These are phyloP conservation scores for Neoarthrinium moseri DNA, from an alignment of 2,329 filamentous ascomycete species.

Conservation along the genomic window DNA sequence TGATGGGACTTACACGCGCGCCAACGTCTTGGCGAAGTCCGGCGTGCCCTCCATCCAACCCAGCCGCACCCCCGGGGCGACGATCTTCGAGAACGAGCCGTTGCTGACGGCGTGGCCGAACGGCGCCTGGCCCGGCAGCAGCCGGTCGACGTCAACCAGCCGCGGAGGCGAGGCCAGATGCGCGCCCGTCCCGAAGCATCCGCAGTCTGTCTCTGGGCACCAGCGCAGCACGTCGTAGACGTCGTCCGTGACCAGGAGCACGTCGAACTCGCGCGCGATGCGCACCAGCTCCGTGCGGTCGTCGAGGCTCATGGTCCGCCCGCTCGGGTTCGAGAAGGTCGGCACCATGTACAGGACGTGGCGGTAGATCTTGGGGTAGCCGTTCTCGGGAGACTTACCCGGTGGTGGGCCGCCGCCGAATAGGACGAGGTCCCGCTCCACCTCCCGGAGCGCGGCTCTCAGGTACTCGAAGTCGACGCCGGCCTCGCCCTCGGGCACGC, in stretches of 20 bases:
- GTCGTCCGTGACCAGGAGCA: slow-evolving; percentile 7
- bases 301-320: slow-evolving; percentile 73
- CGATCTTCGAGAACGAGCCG: slow-evolving; percentile 66
- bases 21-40: not conserved
- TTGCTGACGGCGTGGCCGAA: slow-evolving; percentile 67
- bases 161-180: slow-evolving; percentile 38
- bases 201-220: not conserved
- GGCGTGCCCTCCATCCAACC: slow-evolving; percentile 44
- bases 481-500: slow-evolving; percentile 1
- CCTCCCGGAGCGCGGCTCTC: not conserved
- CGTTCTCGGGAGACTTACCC: slow-evolving; percentile 38
- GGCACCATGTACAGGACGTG: slow-evolving; percentile 88
- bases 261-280: slow-evolving; percentile 72
- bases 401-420: no score
- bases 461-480: slow-evolving; percentile 3
- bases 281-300: slow-evolving; percentile 67
- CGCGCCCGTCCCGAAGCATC: not conserved
- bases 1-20: not conserved
- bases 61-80: slow-evolving; percentile 42
- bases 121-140: slow-evolving; percentile 42
- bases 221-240: slow-evolving; percentile 10
- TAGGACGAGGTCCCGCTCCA: not conserved
- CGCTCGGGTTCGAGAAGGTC: slow-evolving; percentile 85
- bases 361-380: slow-evolving; percentile 50
- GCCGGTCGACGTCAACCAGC: slow-evolving; percentile 61